Conservation (phyloP, 257 asterid genomes). For the Ocimum tenuiflorum region DNA sequence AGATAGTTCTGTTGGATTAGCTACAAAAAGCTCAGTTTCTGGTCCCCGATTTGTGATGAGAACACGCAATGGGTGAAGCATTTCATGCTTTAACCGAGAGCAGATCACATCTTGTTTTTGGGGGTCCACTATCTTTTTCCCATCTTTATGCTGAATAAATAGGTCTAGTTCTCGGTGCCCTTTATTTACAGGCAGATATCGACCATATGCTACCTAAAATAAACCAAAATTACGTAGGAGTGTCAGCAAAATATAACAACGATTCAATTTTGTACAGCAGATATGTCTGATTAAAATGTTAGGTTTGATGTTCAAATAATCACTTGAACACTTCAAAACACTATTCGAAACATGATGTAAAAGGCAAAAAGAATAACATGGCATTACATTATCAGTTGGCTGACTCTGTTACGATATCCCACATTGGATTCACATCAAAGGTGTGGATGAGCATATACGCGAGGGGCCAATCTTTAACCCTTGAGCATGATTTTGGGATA, state of each 20-base stretch:
- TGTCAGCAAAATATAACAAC: constrained; percentile 1
- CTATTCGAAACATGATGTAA: not conserved
- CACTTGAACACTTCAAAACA: not conserved
- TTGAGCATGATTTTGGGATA: no score
- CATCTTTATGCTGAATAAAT: constrained; percentile 59
- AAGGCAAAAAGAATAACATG: not conserved
- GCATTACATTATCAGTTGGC: no score
- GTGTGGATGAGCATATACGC: no score
- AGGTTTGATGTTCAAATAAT: not conserved
- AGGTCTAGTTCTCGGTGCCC: constrained; percentile 68
- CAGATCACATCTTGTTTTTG: constrained; percentile 61
- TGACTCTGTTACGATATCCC: no score
- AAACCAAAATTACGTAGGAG: not conserved
- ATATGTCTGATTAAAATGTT: not conserved
- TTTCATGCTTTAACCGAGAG: constrained; percentile 53
- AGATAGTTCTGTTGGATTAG: constrained; percentile 80
- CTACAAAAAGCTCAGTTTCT: constrained; percentile 73
- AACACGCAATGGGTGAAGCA: constrained; percentile 83
- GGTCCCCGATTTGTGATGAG: constrained; percentile 66
- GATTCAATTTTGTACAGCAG: not conserved
- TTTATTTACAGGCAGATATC: constrained; percentile 49
- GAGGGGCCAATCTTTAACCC: no score
- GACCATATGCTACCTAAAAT: constrained; percentile 67
- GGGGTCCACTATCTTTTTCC: constrained; percentile 73
- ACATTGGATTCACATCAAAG: no score